Base-by-base conservation (phyloP, 805 yeast species). In the Candida odintsovae region DNA sequence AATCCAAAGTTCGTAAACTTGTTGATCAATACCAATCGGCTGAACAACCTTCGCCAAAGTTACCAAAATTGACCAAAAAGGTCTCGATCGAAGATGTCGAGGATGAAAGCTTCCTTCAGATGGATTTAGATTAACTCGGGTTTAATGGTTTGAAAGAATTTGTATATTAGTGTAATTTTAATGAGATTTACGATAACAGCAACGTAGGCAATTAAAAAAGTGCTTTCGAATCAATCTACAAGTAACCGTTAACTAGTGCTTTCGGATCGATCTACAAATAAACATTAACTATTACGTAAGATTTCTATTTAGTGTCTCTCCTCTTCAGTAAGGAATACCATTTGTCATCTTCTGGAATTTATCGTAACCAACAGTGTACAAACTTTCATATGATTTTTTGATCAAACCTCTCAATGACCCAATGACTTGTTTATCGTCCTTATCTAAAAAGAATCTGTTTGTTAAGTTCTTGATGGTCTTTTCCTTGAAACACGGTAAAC, bases 341-440 rank as follows among this genome's bases (percentile, higher is more conserved):
- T 94, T 94, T 33, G 99, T 94, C 54, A 94, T 65, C 59, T 95
- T 75, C 68, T 94, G 99, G 80, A 94, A 94, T 69, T 90, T 97
- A 63, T 94, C 99, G 66, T 94, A 94, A 19, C 97, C 98, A 61
- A 83, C 86, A 31, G 99, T 94, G 60, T 84, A 89, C 58, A 80
- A 69, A 67, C 95, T 86, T 65, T 92, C 98, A 65, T 81, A 85
- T 48, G 95, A 82, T 69, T 83, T 86, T 53, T 72, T 75, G 51
- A 94, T 83, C 67, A 94, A 75, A 2, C 80, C 76, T 52, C 86
- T 76, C 81, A 94, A 85, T 55, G 74, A 78, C 31, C 71, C 59
- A 10, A 95, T 89, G 8, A 97, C 97, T 41, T 92, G 97, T 46
- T 79, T 82, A 44, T 92, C 97, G 26, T 78, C 68, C 66, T 84